Evolutionary conservation across 176 grass and related monocot genomes (phyloP).

Genomic region (Hyparrhenia diplandra): DNA sequence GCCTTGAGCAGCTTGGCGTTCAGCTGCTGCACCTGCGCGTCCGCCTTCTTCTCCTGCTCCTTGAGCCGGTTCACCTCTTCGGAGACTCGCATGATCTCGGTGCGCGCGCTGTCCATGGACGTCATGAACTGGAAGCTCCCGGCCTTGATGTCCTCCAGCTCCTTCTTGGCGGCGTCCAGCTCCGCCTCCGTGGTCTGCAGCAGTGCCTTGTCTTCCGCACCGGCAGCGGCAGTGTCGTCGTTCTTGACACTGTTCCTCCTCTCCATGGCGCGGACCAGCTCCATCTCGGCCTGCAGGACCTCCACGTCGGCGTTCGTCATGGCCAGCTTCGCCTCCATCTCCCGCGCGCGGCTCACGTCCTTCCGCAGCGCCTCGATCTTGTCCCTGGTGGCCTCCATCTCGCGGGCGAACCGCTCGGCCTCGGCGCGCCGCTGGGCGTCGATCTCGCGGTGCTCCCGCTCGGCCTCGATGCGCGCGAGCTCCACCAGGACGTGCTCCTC

Average conservation of each 20-base stretch:
- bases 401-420: constrained; percentile 35
- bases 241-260: constrained; percentile 25
- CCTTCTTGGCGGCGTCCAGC: constrained; percentile 50
- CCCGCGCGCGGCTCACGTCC: constrained; percentile 39
- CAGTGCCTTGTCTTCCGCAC: constrained; percentile 3
- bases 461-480: constrained; percentile 93
- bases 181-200: constrained; percentile 49
- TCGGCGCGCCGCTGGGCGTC: constrained; percentile 50
- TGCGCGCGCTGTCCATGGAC: constrained; percentile 72
- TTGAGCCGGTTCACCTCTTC: constrained; percentile 46
- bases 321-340: constrained; percentile 58
- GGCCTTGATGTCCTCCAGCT: constrained; percentile 65
- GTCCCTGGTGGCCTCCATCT: constrained; percentile 48
- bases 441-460: constrained; percentile 68
- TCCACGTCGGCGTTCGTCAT: constrained; percentile 61
- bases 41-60: constrained; percentile 50
- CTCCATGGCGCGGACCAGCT: constrained; percentile 82
- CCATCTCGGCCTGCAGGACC: constrained; percentile 77
- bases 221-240: neutral
- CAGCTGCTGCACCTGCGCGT: constrained; percentile 60
- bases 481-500: constrained; percentile 96
- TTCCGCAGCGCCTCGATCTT: constrained; percentile 39
- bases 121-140: constrained; percentile 73
- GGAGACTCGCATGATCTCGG: constrained; percentile 49
- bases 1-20: constrained; percentile 82